Evolutionary conservation across 352 stramenopile species (phyloP).

Genomic region (Pythium vanterpoolii): DNA sequence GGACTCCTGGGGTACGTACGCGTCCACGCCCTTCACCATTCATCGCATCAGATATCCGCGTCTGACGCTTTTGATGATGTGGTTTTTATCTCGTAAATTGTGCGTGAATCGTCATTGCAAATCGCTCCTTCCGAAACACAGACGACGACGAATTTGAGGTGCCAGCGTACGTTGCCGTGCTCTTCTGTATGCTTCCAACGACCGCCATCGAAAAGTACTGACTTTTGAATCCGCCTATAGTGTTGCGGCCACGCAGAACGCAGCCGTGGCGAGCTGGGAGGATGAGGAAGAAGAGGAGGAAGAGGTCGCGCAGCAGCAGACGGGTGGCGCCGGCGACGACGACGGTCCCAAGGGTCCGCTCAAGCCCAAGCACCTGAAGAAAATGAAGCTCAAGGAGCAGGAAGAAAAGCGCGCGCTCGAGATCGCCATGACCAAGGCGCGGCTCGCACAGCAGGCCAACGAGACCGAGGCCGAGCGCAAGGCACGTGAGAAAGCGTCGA

Average conservation of each 20-base stretch:
- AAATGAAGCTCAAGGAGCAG: conserved; percentile 84
- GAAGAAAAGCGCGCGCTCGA: conserved; percentile 81
- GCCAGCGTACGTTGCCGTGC: conserved; percentile 31
- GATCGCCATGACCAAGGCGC: conserved; percentile 69
- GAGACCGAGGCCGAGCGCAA: conserved; percentile 65
- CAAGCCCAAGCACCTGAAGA: conserved; percentile 87
- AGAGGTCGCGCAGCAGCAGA: conserved; percentile 19
- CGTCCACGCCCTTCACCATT: neutral
- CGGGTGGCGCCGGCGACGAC: conserved; percentile 16
- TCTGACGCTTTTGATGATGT: conserved; percentile 4
- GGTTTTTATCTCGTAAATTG: neutral
- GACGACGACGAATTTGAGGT: conserved; percentile 87
- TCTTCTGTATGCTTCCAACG: neutral
- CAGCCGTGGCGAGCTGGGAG: conserved; percentile 64
- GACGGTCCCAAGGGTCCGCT: conserved; percentile 48
- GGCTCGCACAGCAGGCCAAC: conserved; percentile 64
- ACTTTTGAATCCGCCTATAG: neutral
- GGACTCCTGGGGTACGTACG: conserved; percentile 73
- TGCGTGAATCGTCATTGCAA: neutral
- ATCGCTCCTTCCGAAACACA: conserved; percentile 17
- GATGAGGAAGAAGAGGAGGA: conserved; percentile 77
- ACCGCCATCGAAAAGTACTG: neutral
- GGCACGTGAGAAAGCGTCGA: conserved; percentile 42
- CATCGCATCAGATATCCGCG: neutral
- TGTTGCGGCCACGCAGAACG: conserved; percentile 36